Base-by-base conservation (phyloP, 768 basidiomycete genomes). In the Rhizopogon rudus region DNA sequence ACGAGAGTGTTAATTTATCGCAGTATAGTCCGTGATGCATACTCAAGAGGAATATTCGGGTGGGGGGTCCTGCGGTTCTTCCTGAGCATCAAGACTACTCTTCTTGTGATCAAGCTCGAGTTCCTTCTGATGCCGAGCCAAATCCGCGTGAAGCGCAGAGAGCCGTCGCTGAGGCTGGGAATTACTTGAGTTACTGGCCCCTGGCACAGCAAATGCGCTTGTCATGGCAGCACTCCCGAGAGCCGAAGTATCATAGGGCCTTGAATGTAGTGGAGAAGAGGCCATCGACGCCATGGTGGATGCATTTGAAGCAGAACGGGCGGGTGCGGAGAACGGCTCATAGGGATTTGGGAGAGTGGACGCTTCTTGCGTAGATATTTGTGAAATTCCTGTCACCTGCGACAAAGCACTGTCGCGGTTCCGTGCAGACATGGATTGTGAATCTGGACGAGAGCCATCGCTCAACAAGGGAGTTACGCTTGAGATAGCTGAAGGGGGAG, bases 181-280 rank as follows among this genome's bases (percentile, higher is more conserved):
- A 12, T 6, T 17, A 29, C 57, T 78, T 16, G 68, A 62, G 6
- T 55, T 91, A 3, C 77, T 94, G 3, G 84, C 84, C 3, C 91
- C 95, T 62, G 93, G 93, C 3, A 91, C 93, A 0, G 92, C 95
- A 67, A 95, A 95, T 63, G 71, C 82, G 17, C 20, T 33, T 29
- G 12, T 31, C 22, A 29, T 43, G 39, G 53, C 44, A 40, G 45
- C 31, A 40, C 17, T 41, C 5, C 25, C 6, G n/a, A 22, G 31
- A 31, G 29, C n/a, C 20, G 53, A 29, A 41, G 46, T n/a, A 20
- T 40, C 6, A 16, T 37, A 22, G 35, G 48, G 20, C n/a, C 16
- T 16, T 9, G 28, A 6, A 40, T 22, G 40, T 2, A 37, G 37
- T 13, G 39, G 14, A 13, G 40, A 39, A 37, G 55, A 14, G 44